A percentile compares a stretch with the other conserved stretches of the same genome.
Evolutionary conservation across 441 rosid species (phyloP).

Genomic region (Viola pubescens): DNA sequence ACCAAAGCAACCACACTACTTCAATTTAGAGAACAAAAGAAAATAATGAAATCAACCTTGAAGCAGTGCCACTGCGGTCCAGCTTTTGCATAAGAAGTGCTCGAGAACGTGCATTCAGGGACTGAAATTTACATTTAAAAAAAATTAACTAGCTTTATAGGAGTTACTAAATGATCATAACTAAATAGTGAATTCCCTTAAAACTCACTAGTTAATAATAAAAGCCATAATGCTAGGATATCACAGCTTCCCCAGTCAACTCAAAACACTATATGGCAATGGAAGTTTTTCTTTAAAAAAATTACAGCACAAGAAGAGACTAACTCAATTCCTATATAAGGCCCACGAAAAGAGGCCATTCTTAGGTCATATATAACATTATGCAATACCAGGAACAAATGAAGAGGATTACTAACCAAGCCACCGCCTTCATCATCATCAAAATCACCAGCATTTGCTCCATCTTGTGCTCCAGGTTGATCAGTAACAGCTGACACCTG

Average conservation of each 20-base stretch:
- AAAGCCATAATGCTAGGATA: neutral
- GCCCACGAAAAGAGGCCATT: too few species aligned
- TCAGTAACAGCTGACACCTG: constrained; percentile 96
- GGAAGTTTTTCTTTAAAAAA: too few species aligned
- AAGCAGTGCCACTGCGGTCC: constrained; percentile 74
- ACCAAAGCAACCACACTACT: constrained; percentile 4
- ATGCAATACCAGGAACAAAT: neutral
- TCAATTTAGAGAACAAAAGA: constrained; percentile 2
- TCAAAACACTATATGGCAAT: too few species aligned
- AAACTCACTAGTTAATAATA: neutral
- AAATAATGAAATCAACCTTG: constrained; percentile 41
- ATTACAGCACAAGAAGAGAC: too few species aligned
- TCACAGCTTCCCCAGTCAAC: neutral
- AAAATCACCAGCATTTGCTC: constrained; percentile 69
- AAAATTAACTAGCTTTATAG: neutral
- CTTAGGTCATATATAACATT: neutral
- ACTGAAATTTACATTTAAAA: constrained; percentile 35
- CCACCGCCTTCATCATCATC: constrained; percentile 99
- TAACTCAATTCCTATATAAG: too few species aligned
- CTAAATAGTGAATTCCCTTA: too few species aligned
- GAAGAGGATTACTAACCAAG: constrained; percentile 53
- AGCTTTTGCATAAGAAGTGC: constrained; percentile 85
- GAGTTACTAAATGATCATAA: neutral
- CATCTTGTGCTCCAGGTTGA: constrained; percentile 63
- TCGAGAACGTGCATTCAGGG: constrained; percentile 85